Base-by-base conservation (phyloP, 31 red algal species). In the Odonthalia washingtoniensis region DNA sequence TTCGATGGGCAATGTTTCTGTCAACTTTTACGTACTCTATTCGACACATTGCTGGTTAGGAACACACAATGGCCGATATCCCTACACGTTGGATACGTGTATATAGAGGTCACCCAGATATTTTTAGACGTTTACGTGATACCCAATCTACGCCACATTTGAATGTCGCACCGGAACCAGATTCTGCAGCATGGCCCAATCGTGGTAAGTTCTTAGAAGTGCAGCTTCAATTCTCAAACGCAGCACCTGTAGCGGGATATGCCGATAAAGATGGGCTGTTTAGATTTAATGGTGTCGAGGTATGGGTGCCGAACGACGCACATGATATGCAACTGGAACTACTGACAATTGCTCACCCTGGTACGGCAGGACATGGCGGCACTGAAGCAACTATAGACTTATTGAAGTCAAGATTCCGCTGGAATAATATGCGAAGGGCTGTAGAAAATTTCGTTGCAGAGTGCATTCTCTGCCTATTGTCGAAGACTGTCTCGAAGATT, bases 1-100 rank as follows among this genome's bases (percentile, higher is more conserved):
- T 64, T 30, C 80, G 80, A 18, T 83, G 65, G 80, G 80, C 80
- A 26, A 4, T 72, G 1, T 83, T 83, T 43, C 36, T 83, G 1
- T 83, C 80, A 0, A 62, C 30, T 1, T 72, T 83, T 42, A 38
- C 5, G 0, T 72, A 83, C 35, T 3, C 57, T 3, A 72, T 83
- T 27, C 45, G 70, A 34, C 80, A 83, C 38, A 53, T 70, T 18
- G 9, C 24, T 3, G 65, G 80, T 18, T 17, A 21, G 1, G 5
- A 30, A 12, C 67, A 83, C 32, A 42, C 49, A 5, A 64, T 72
- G 12, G n/a, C 65, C 3, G 80, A 83, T 35, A 83, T 70, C 3
- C 0, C 70, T 3, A 83, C 80, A 6, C 1, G 80, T 4, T 72
- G 80, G 80, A 0, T 28, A 5, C 63, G 80, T 2, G 65, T 44